Conservation (phyloP, 441 rosid species). For the Adansonia madagascariensis region DNA sequence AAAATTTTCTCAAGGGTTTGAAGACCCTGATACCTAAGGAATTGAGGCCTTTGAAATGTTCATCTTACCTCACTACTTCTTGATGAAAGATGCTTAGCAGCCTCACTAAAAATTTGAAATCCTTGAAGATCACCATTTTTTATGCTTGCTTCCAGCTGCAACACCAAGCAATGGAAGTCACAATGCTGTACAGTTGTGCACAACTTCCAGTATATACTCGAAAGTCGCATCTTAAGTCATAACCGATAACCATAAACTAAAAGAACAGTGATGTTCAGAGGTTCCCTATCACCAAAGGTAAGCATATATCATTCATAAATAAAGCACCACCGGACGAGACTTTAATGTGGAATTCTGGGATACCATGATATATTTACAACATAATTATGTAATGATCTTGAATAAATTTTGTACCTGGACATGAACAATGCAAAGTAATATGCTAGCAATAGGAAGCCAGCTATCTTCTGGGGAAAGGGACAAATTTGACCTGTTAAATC, state of each 20-base stretch:
- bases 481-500: slow-evolving; percentile 63
- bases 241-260: not conserved
- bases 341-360: not conserved
- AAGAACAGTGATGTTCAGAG: not conserved
- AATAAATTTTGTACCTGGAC: slow-evolving; percentile 62
- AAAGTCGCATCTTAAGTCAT: not conserved
- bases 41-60: slow-evolving; percentile 35
- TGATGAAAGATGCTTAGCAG: slow-evolving; percentile 46
- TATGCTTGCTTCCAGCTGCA: slow-evolving; percentile 82
- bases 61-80: slow-evolving; percentile 35
- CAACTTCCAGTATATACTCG: not conserved
- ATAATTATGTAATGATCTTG: not conserved
- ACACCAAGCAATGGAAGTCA: slow-evolving; percentile 20
- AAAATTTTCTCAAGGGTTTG: not conserved
- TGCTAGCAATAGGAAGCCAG: slow-evolving; percentile 93
- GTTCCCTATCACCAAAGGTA: not conserved
- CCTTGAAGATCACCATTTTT: slow-evolving; percentile 80
- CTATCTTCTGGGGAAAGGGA: slow-evolving; percentile 88
- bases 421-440: slow-evolving; percentile 73
- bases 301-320: not conserved
- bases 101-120: slow-evolving; percentile 55
- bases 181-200: not conserved
- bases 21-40: slow-evolving; percentile 46
- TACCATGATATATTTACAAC: not conserved
- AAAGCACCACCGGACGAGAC: not conserved